Conservation (phyloP, 2,329 filamentous ascomycete species). For the Penicillium verrucosum region DNA sequence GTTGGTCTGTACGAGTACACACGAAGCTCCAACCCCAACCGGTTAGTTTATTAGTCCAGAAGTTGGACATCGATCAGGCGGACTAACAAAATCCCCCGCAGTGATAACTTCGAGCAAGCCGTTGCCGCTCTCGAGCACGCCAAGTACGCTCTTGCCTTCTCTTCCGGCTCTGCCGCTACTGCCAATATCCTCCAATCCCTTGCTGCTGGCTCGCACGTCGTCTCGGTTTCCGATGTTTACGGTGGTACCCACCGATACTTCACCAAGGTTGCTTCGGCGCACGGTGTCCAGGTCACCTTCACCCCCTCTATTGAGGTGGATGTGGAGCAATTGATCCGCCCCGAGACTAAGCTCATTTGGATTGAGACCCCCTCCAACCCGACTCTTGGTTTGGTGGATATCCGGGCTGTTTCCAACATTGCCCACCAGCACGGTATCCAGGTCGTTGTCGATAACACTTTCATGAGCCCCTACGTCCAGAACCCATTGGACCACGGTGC, state of each 20-base stretch:
- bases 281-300: constrained; percentile 92
- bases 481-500: constrained; percentile 93
- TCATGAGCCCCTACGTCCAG: constrained; percentile 93
- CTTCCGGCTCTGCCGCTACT: constrained; percentile 89
- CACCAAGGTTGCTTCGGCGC: constrained; percentile 92
- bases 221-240: constrained; percentile 96
- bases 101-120: constrained; percentile 88
- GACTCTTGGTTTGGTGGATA: constrained; percentile 88
- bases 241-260: constrained; percentile 98
- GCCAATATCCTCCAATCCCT: constrained; percentile 91
- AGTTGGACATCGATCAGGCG: background rate
- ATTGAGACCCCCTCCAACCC: constrained; percentile 96
- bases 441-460: constrained; percentile 99
- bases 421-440: constrained; percentile 86
- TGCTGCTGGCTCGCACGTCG: constrained; percentile 84
- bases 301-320: constrained; percentile 88
- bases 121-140: constrained; percentile 91
- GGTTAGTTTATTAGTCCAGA: constrained; percentile 37
- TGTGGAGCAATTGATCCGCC: constrained; percentile 76
- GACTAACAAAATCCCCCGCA: constrained; percentile 22
- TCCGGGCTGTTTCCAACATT: constrained; percentile 74
- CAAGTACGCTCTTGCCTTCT: constrained; percentile 88
- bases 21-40: constrained; percentile 89
- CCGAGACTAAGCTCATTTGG: constrained; percentile 92
- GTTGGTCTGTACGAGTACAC: constrained; percentile 91